Base-by-base conservation (phyloP, 805 yeast genomes). In the Monosporozyma unispora region DNA sequence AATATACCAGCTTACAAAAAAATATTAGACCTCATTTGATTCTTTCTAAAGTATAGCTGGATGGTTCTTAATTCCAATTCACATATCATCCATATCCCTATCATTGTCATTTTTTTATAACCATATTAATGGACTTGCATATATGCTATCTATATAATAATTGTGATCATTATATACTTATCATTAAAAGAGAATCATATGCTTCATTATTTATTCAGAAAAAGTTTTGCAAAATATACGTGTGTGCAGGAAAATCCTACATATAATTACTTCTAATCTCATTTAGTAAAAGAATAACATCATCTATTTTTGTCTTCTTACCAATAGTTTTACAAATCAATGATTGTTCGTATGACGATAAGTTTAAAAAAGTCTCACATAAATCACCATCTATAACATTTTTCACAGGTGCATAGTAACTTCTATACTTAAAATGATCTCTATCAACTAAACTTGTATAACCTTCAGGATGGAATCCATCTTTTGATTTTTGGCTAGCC, bases 381-480 rank as follows among this genome's bases (percentile, higher is more conserved):
- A 87, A 70, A 61, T 93, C 98, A 9, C 99, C 99, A 67, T 93
- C 97, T 39, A 93, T 74, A 2, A 85, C 81, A 46, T 79, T 76
- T 54, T 81, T 82, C 2, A 75, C 77, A 0, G 97, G 96, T n/a
- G 79, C 80, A 62, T 87, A 88, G 59, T 83, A 84, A 47, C 97
- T 76, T 49, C 97, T 69, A 62, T 75, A 90, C 50, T 76, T 76
- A 53, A 78, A 51, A 50, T 82, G 86, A 53, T 84, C 84, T 50
- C 93, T 73, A 0, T 84, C 91, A 2, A 81, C 71, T n/a, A 80
- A 49, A 3, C 75, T 52, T 43, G 52, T 57, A 8, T 59, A 50
- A 6, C 69, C 69, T 48, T 65, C 67, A 2, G 57, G 50, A 5
- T 45, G 39, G 14, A 42, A 39, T 9, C 27, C 22, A n/a, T 11